Evolutionary conservation across 768 basidiomycete species (phyloP), one percentile per base, ranked within the genome.

Genomic region (Rhodosporidiobolus odoratus): DNA sequence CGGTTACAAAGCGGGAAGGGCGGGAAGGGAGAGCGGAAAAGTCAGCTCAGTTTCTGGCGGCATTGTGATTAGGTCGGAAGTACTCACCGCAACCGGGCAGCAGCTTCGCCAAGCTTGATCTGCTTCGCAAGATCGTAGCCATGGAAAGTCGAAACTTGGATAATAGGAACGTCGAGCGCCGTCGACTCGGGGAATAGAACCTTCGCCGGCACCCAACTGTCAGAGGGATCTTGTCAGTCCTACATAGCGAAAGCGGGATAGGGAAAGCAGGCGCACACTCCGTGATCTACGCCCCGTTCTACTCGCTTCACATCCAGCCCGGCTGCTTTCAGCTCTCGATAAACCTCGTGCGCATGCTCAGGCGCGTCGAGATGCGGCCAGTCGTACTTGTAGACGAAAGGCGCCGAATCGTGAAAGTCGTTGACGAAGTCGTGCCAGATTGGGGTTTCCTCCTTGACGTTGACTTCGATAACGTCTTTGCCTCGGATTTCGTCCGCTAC

Each of bases 371-470:
- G 35, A 47, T 67, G 66, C 58, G 41, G 27, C 57, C 58, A 67
- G n/a, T 67, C 40, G 38, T 67, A 67, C 4, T 67, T 32, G 48
- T 67, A 67, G 12, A 59, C 66, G 43, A 40, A 43, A 27, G 66
- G 57, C 16, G 45, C 56, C 3, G 40, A 45, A 35, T 67, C 66
- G 66, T 60, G 66, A 38, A 67, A 67, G 35, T 60, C 66, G 58
- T 66, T 66, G 9, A 67, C 66, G 61, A 60, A 67, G 58, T 67
- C 66, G 47, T 67, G 66, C 66, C 25, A 30, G 37, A 67, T 48
- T 19, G 17, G 17, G 13, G 66, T 59, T 45, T 17, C 23, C 4
- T n/a, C 19, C 58, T 67, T 67, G 15, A 67, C 58, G 38, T 67
- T 67, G 5, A 67, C 64, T 45, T 59, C 66, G 32, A 60, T 40